Percentiles rank a stretch among this genome's conserved stretches.
phyloP scores from a whole-genome alignment of 2,329 filamentous ascomycete species.

The Penicillium sp. region DNA sequence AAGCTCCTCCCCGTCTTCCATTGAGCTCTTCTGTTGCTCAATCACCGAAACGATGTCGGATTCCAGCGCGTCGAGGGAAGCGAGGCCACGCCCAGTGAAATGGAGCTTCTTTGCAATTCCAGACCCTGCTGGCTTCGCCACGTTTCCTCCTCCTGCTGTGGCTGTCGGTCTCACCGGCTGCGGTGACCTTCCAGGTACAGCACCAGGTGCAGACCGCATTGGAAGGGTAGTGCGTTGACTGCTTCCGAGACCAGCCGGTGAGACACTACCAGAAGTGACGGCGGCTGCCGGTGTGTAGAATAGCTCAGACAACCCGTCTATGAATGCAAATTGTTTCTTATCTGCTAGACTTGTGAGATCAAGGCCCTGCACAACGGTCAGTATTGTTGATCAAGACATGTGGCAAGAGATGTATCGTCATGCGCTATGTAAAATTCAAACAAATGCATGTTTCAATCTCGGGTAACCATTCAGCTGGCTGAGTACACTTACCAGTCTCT shows the following conservation, averaged over 20 bases:
- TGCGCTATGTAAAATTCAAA: neutral
- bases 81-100: slow-evolving; percentile 28
- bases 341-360: slow-evolving; percentile 62
- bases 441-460: neutral
- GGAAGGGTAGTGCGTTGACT: slow-evolving; percentile 27
- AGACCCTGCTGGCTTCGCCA: slow-evolving; percentile 17
- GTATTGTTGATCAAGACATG: neutral
- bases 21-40: slow-evolving; percentile 27
- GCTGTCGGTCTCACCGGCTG: slow-evolving; percentile 15
- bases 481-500: slow-evolving; percentile 57
- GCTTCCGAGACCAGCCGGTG: slow-evolving; percentile 15
- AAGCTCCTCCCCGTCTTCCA: slow-evolving; percentile 34
- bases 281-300: slow-evolving; percentile 39
- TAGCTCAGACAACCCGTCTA: slow-evolving; percentile 68
- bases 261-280: slow-evolving; percentile 10
- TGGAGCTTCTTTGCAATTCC: slow-evolving; percentile 29
- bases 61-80: slow-evolving; percentile 35
- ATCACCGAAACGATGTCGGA: slow-evolving; percentile 35
- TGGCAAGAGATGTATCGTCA: neutral
- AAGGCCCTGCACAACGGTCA: slow-evolving; percentile 52
- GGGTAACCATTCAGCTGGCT: neutral
- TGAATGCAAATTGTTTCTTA: slow-evolving; percentile 63
- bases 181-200: slow-evolving; percentile 22
- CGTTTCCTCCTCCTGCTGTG: slow-evolving; percentile 1
- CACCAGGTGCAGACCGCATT: slow-evolving; percentile 26